Base-by-base conservation (phyloP, 306 rosid species). In the Cicer pinnatifidum region DNA sequence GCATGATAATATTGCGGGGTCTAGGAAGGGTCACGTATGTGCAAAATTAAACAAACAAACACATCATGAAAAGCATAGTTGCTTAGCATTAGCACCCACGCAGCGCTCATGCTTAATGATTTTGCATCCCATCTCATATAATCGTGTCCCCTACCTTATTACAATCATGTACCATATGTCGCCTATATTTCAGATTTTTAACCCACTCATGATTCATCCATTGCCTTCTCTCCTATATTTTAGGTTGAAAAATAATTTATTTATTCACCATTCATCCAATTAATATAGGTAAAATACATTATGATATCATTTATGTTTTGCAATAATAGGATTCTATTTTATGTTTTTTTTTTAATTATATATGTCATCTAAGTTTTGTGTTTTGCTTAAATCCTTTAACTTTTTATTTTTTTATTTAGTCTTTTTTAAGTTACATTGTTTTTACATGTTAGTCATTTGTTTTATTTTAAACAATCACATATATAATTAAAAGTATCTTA, bases 71-170 rank as follows among this genome's bases (percentile, higher is more conserved):
- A 13, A 62, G 39, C 11, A 15, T 63, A 15, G 46, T 61, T 61
- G 11, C 23, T 7, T 15, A 13, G 35, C n/a, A 39, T 63, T 40
- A 13, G 13, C n/a, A 39, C 40, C 40, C 69, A 39, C 35, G 69
- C 69, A 8, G n/a, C 35, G 9, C 83, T 89, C 88, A 84, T 80
- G 95, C 90, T 68, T 87, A 69, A 85, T 89, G 69, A 89, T 89
- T 85, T 83, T 89, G 90, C 80, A 81, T 80, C 85, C 89, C 83
- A 84, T 82, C 76, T 73, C 38, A 65, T 83, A 78, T 80, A 84
- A 89, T 84, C 84, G 67, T 78, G 84, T 63, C 75, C 75, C 83
- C 74, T 77, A 80, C 65, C 67, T 38, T 23, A 58, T 62, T 38
- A 80, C 86, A 73, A 80, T 87, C 88, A 77, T 77, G 12, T 37